phyloP scores from a whole-genome alignment of 805 yeast species.

The Pachysolen tannophilus region DNA sequence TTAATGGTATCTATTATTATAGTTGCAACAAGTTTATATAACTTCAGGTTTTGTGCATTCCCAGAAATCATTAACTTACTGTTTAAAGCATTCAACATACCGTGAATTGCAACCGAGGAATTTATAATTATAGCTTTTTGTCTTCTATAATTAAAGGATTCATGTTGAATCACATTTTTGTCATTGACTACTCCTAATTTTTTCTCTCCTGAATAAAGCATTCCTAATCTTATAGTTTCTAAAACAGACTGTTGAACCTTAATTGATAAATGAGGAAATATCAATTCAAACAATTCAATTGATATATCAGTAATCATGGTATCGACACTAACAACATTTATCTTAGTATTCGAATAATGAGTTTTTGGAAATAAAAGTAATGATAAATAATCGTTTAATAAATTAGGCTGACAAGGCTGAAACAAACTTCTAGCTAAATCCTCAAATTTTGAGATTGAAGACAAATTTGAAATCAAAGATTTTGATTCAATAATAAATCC shows the following conservation, averaged over 20 bases:
- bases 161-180: constrained; percentile 10
- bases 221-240: constrained; percentile 59
- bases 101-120: constrained; percentile 55
- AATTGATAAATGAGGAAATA: constrained; percentile 63
- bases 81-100: constrained; percentile 27
- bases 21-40: constrained; percentile 15
- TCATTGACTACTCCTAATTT: constrained; percentile 12
- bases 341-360: constrained; percentile 27
- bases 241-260: constrained; percentile 85
- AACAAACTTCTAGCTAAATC: constrained; percentile 23
- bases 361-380: constrained; percentile 12
- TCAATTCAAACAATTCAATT: constrained; percentile 62
- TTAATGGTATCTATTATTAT: constrained; percentile 21
- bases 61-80: constrained; percentile 12
- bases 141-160: constrained; percentile 10
- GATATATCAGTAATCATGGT: constrained; percentile 67
- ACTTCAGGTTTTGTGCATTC: constrained; percentile 8
- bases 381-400: constrained; percentile 34
- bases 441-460: constrained; percentile 24
- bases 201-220: constrained; percentile 34
- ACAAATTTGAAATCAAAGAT: constrained; percentile 19
- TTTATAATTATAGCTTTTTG: constrained; percentile 51
- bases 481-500: constrained; percentile 23
- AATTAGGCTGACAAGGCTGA: constrained; percentile 30
- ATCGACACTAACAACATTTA: constrained; percentile 33